phyloP scores from a whole-genome alignment of 2,329 filamentous ascomycete genomes.

The Talaromyces sp. region DNA sequence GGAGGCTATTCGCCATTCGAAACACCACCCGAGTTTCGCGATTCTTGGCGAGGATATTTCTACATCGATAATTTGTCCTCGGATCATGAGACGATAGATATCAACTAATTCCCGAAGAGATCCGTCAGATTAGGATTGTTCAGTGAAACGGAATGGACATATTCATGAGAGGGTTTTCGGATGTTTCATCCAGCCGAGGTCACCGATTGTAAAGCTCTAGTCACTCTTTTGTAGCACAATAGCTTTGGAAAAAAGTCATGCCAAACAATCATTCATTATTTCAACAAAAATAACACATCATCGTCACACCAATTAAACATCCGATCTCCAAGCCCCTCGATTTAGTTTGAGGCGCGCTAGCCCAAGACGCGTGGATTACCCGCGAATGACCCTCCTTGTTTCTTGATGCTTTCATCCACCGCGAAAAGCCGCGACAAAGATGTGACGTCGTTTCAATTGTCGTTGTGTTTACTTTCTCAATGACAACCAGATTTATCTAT shows the following conservation, averaged over 20 bases:
- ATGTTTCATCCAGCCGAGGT: neutral
- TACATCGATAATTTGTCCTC: neutral
- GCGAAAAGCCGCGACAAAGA: neutral
- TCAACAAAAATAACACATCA: neutral
- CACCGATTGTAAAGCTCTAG: neutral
- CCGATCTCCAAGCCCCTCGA: neutral
- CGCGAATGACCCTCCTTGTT: neutral
- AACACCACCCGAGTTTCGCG: neutral
- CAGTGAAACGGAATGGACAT: neutral
- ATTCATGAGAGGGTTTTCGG: no score
- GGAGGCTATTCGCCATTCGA: neutral
- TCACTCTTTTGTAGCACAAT: neutral
- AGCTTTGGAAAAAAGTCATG: neutral
- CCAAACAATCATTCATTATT: neutral
- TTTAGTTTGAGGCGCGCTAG: neutral
- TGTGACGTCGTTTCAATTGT: neutral
- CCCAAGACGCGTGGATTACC: neutral
- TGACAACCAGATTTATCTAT: neutral
- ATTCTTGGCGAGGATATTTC: neutral
- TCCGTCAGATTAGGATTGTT: neutral
- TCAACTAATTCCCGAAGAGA: neutral
- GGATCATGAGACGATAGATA: neutral
- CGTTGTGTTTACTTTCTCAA: neutral
- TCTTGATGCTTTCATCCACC: neutral
- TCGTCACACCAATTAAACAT: neutral